These are phyloP conservation scores for Exsudoporus floridanus DNA, from an alignment of 1,284 basidiomycete species.

Conservation along the genomic window DNA sequence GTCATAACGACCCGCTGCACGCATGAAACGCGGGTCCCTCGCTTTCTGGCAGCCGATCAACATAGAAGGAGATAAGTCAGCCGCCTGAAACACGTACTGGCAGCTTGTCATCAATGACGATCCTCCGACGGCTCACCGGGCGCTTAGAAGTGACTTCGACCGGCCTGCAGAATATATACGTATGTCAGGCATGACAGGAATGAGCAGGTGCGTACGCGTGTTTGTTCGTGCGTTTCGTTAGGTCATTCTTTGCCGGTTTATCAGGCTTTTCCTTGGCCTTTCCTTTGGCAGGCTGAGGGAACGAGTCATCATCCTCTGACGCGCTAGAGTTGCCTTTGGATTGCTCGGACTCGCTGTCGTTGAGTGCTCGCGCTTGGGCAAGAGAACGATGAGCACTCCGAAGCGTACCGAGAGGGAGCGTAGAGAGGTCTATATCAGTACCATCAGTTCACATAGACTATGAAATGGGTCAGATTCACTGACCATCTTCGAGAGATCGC, in stretches of 20 bases:
- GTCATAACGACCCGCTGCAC: slow-evolving; percentile 72
- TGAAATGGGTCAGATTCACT: background rate
- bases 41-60: slow-evolving; percentile 50
- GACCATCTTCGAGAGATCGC: slow-evolving; percentile 31
- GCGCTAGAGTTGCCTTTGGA: slow-evolving; percentile 31
- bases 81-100: slow-evolving; percentile 46
- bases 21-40: slow-evolving; percentile 89
- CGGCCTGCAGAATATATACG: slow-evolving; percentile 52
- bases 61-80: background rate
- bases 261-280: slow-evolving; percentile 37
- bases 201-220: slow-evolving; percentile 72
- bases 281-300: slow-evolving; percentile 14
- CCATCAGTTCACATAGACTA: slow-evolving; percentile 3
- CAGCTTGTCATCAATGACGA: slow-evolving; percentile 72
- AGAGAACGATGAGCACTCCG: slow-evolving; percentile 64
- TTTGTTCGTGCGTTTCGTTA: slow-evolving; percentile 73
- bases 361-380: slow-evolving; percentile 37
- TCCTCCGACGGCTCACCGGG: slow-evolving; percentile 77
- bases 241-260: slow-evolving; percentile 44
- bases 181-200: background rate
- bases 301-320: slow-evolving; percentile 30
- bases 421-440: slow-evolving; percentile 47
- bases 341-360: slow-evolving; percentile 36
- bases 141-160: slow-evolving; percentile 83
- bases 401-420: slow-evolving; percentile 63